Evolutionary conservation across 2,329 filamentous ascomycete species (phyloP), one percentile per base, ranked within the genome.

Genomic region (Venturiaceae sp.): DNA sequence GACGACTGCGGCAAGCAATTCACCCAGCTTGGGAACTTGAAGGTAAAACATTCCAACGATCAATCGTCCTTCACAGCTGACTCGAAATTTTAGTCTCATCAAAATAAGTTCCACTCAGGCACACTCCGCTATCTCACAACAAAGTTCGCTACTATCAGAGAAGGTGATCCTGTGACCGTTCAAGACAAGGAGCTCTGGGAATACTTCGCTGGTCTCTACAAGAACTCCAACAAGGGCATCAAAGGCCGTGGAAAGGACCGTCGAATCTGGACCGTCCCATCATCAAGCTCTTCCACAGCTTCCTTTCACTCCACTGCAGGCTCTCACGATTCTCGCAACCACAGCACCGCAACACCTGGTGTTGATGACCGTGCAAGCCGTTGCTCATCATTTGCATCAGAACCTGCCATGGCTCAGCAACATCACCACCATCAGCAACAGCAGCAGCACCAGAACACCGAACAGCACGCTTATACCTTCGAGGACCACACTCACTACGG

Each of bases 201-300:
- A 64, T 95, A 96, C 74, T 94, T 97, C 68, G 82, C 85, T 3
- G 80, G 80, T 0, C 79, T 96, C n/a, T 96, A 96, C 80, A 96
- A 95, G 77, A 95, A 97, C 74, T 92, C 88, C 74, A 97, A 97
- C 80, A 96, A 96, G 72, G 94, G 94, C 1, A 96, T 97, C 77
- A 97, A 96, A 74, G 94, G 94, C 11, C 85, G 94, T 50, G 94
- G 94, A 46, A 94, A 92, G 69, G 88, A 92, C 65, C 80, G 90
- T 59, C 84, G 84, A 60, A 86, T 91, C 63, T 72, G 71, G 46
- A 67, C 71, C 11, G 41, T 60, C 16, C 54, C 58, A 1, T 59
- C 58, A 16, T 55, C 58, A 6, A 36, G 13, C 41, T 34, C 52
- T 28, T 58, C 57, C 9, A 54, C 57, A 33, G n/a, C 47, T 16